Conservation (phyloP, 257 asterid species). For the Craterostigma plantagineum region DNA sequence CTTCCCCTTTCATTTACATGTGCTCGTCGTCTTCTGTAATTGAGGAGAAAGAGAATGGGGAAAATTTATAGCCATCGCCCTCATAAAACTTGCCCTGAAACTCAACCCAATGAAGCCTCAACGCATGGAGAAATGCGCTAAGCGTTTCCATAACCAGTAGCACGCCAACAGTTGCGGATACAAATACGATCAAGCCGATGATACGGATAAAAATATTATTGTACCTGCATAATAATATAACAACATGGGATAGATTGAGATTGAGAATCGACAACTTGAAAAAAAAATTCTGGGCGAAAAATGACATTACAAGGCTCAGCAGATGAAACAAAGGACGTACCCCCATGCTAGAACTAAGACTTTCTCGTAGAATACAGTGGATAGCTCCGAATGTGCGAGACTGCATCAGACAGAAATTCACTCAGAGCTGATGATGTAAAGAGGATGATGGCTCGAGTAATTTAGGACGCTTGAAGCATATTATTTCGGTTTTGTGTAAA, state of each 20-base stretch:
- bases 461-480: no score
- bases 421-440: background rate
- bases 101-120: conserved; percentile 98
- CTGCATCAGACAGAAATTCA: conserved; percentile 16
- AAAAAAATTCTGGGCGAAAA: no score
- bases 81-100: conserved; percentile 87
- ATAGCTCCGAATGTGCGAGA: conserved; percentile 70
- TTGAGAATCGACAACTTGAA: no score
- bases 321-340: conserved; percentile 13
- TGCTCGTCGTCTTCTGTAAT: conserved; percentile 53
- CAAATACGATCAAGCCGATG: conserved; percentile 55
- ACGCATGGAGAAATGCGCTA: conserved; percentile 91
- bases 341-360: conserved; percentile 79
- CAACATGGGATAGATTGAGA: no score
- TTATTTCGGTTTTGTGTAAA: no score
- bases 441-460: no score
- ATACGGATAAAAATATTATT: conserved; percentile 63
- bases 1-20: conserved; percentile 5
- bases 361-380: conserved; percentile 65
- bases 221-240: no score
- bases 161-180: conserved; percentile 83
- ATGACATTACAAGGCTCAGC: no score
- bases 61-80: conserved; percentile 93
- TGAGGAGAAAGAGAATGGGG: conserved; percentile 57
- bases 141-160: conserved; percentile 94